Evolutionary conservation across 1,284 basidiomycete genomes (phyloP).

Genomic region (Phlebopus sp.): DNA sequence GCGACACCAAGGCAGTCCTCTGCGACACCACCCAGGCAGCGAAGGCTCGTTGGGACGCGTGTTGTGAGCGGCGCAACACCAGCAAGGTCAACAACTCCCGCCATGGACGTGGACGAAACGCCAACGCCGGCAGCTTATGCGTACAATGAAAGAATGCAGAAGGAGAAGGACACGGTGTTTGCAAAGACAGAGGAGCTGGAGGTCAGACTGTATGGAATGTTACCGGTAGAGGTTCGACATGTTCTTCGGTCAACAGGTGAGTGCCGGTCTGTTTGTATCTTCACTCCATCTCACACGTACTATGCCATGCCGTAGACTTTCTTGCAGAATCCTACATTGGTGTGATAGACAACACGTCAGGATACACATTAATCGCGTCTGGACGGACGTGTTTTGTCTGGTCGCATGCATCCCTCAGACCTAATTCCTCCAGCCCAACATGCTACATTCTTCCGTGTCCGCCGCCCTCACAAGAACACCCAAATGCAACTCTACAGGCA

Average conservation of each 20-base stretch:
- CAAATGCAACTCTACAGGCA: constrained; percentile 40
- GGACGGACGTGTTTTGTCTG: constrained; percentile 76
- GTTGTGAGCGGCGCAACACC: constrained; percentile 28
- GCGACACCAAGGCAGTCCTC: constrained; percentile 38
- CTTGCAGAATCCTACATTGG: constrained; percentile 65
- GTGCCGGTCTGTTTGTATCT: constrained; percentile 5
- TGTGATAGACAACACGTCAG: constrained; percentile 65
- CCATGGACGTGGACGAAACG: constrained; percentile 66
- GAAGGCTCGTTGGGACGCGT: constrained; percentile 26
- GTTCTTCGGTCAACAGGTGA: constrained; percentile 64
- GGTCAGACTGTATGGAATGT: constrained; percentile 64
- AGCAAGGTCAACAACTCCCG: constrained; percentile 37
- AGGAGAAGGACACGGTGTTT: constrained; percentile 49
- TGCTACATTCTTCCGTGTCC: constrained; percentile 82
- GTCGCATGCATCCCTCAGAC: constrained; percentile 62
- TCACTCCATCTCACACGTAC: neutral
- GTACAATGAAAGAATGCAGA: constrained; percentile 30
- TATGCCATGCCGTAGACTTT: constrained; percentile 49
- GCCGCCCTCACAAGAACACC: constrained; percentile 26
- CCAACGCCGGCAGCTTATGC: constrained; percentile 36
- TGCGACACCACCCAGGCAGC: constrained; percentile 31
- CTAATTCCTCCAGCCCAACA: constrained; percentile 47
- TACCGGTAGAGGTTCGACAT: constrained; percentile 73
- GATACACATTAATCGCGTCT: constrained; percentile 72
- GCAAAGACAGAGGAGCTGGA: constrained; percentile 71